Percentiles rank a stretch among this genome's conserved stretches.
Evolutionary conservation across 1,139 yeast genomes (phyloP).

Genomic region (Saccharomyces hybrid): DNA sequence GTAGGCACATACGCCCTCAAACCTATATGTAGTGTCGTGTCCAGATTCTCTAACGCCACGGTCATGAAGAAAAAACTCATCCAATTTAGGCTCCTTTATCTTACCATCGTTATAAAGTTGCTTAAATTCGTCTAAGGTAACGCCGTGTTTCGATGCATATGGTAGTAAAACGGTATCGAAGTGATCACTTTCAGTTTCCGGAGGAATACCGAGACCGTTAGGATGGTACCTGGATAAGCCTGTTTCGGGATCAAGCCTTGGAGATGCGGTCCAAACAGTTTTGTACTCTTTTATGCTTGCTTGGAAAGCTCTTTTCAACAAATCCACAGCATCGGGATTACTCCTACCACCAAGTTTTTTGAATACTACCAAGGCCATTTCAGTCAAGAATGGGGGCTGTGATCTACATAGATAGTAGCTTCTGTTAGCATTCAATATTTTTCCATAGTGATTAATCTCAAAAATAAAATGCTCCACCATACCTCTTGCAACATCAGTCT

Average conservation of each 20-base stretch:
- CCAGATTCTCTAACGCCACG: conserved; percentile 96
- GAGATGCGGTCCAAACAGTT: conserved; percentile 69
- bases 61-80: conserved; percentile 85
- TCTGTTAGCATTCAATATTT: conserved; percentile 88
- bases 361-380: conserved; percentile 73
- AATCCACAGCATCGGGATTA: conserved; percentile 45
- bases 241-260: conserved; percentile 69
- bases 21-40: conserved; percentile 86
- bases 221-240: conserved; percentile 91
- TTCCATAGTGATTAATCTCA: conserved; percentile 86
- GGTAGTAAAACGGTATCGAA: conserved; percentile 67
- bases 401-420: conserved; percentile 86
- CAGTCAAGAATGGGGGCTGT: conserved; percentile 95
- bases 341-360: conserved; percentile 44
- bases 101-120: conserved; percentile 58
- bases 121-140: conserved; percentile 63
- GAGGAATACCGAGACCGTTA: conserved; percentile 85
- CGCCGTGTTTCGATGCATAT: conserved; percentile 54
- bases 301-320: conserved; percentile 53
- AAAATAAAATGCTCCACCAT: conserved; percentile 91
- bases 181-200: conserved; percentile 91
- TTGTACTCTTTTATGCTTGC: conserved; percentile 87
- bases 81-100: conserved; percentile 71
- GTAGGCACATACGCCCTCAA: conserved; percentile 84
- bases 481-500: conserved; percentile 67